Evolutionary conservation across 73 alveolate species (phyloP).

Genomic region (Halteria grandinella): DNA sequence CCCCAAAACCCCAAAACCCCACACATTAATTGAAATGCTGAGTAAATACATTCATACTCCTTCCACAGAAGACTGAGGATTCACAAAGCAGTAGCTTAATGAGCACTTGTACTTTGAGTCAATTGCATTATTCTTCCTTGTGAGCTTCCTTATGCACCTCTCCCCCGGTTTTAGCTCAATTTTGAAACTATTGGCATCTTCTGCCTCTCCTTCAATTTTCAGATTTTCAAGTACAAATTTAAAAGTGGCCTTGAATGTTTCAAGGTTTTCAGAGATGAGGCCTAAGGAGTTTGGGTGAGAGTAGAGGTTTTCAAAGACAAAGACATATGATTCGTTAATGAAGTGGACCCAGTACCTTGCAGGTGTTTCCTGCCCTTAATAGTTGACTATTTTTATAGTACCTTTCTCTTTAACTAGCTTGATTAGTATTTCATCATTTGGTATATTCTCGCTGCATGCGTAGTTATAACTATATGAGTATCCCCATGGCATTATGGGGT

Average conservation of each 20-base stretch:
- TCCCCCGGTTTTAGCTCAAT: slow-evolving; percentile 35
- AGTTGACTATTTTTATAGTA: slow-evolving; percentile 19
- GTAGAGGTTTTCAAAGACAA: slow-evolving; percentile 64
- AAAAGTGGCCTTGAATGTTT: slow-evolving; percentile 60
- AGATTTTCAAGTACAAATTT: slow-evolving; percentile 55
- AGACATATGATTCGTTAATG: slow-evolving; percentile 54
- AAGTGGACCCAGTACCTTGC: slow-evolving; percentile 44
- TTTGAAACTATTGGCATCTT: slow-evolving; percentile 41
- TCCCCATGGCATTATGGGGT: slow-evolving; percentile 67
- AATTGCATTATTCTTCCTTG: slow-evolving; percentile 30
- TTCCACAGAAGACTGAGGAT: not conserved
- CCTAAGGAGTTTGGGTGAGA: no score
- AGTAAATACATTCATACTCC: not conserved
- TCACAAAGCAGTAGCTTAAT: slow-evolving; percentile 18
- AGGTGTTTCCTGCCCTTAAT: slow-evolving; percentile 28
- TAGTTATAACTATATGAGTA: slow-evolving; percentile 54
- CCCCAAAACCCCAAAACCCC: no score
- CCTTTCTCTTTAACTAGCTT: slow-evolving; percentile 41
- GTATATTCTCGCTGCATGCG: slow-evolving; percentile 32
- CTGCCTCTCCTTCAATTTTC: slow-evolving; percentile 48
- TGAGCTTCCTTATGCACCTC: slow-evolving; percentile 1
- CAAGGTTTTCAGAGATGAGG: not conserved
- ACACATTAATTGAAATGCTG: no score
- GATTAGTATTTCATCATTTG: slow-evolving; percentile 15
- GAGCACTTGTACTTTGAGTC: slow-evolving; percentile 67